Base-by-base conservation (phyloP, 2,329 filamentous ascomycete genomes). In the Pezicula rhizophila region DNA sequence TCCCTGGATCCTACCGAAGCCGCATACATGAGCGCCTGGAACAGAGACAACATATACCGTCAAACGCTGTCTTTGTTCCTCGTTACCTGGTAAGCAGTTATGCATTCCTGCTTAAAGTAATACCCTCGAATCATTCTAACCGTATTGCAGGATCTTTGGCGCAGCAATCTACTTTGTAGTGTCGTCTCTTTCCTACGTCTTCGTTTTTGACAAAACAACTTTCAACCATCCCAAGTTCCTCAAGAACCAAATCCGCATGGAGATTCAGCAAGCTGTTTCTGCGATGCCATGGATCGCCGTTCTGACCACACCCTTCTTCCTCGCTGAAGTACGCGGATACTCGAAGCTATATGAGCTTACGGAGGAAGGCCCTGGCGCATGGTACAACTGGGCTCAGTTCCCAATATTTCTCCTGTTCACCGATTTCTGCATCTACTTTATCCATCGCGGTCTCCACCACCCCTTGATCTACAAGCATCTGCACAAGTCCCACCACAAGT, bases 401-500 rank as follows among this genome's bases (percentile, higher is more conserved):
- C 91, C 91, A 7, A 67, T 93, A 61, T 96, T 95, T 75, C 75
- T 95, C 64, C 66, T 84, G 64, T 95, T 95, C 67, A 95, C 90
- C 71, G 90, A 96, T 70, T 85, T 85, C 68, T 83, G 78, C 71
- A 91, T 96, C 72, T 95, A 96, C 77, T 89, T 86, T 78, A 92
- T 95, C 62, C 90, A 95, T 73, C 85, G 90, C 49, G 85, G 80
- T 49, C 78, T 95, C 53, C 90, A 96, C 70, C 84, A 90, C 69
- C 87, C 87, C 14, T 64, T 70, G 42, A 66, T 93, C 59, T 97
- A 97, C 80, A 95, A 91, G 75, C 75, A 76, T 57, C 77, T 96
- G 44, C 92, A 97, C 80, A 97, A 97, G 80, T 85, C 90, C 57
- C 92, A 97, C 71, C 92, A 97, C 82, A 96, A 96, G 75, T 97